Evolutionary conservation across 805 yeast species (phyloP).

Genomic region (Wickerhamomyces canadensis): DNA sequence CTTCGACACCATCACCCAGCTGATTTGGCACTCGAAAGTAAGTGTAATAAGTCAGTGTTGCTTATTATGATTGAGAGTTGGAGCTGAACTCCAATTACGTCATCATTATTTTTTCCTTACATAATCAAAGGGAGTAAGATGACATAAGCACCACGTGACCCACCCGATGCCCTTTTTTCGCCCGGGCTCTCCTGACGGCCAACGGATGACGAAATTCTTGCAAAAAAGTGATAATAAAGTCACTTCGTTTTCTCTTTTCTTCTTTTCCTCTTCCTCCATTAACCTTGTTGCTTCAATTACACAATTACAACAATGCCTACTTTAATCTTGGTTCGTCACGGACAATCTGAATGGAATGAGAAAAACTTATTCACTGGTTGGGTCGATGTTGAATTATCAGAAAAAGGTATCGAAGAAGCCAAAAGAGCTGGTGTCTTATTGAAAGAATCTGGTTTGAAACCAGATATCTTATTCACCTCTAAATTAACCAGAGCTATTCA

Average conservation of each 20-base stretch:
- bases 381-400: slow-evolving; percentile 90
- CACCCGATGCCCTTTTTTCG: too few relatives aligned
- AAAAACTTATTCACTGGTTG: slow-evolving; percentile 98
- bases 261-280: neutral
- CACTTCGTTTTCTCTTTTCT: neutral
- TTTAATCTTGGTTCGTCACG: slow-evolving; percentile 94
- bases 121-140: too few relatives aligned
- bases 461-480: slow-evolving; percentile 89
- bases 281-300: neutral
- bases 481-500: slow-evolving; percentile 91
- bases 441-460: slow-evolving; percentile 78
- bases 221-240: too few relatives aligned
- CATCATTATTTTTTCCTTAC: too few relatives aligned
- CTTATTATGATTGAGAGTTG: too few relatives aligned
- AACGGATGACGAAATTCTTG: too few relatives aligned
- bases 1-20: neutral
- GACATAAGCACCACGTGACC: too few relatives aligned
- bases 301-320: slow-evolving; percentile 39
- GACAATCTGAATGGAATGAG: slow-evolving; percentile 99
- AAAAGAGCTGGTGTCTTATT: slow-evolving; percentile 87
- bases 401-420: slow-evolving; percentile 85
- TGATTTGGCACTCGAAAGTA: too few relatives aligned
- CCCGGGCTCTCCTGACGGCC: too few relatives aligned
- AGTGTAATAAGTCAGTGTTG: too few relatives aligned
- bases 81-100: too few relatives aligned